Evolutionary conservation across 352 stramenopile species (phyloP).

Genomic region (Pseudoperonospora humuli): DNA sequence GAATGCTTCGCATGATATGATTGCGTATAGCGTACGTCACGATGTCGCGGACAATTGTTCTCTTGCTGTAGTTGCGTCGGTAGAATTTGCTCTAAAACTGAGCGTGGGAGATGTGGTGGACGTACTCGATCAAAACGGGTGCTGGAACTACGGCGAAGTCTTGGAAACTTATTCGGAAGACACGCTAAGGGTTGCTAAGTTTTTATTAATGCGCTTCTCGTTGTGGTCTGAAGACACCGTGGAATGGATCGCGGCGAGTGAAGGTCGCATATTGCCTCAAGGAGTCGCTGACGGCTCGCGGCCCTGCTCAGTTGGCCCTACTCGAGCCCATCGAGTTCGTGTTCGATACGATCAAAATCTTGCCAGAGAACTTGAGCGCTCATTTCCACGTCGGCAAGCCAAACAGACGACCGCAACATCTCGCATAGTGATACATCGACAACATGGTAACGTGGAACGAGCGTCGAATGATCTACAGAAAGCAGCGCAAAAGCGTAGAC

Average conservation of each 20-base stretch:
- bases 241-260: constrained; percentile 64
- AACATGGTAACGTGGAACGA: constrained; percentile 6
- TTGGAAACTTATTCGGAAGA: constrained; percentile 47
- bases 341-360: constrained; percentile 43
- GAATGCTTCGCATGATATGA: constrained; percentile 40
- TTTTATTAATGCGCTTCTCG: constrained; percentile 58
- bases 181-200: constrained; percentile 31
- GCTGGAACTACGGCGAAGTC: constrained; percentile 78
- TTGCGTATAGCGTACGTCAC: constrained; percentile 37
- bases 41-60: constrained; percentile 30
- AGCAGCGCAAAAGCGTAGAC: constrained; percentile 29
- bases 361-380: constrained; percentile 44
- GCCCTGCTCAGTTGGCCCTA: constrained; percentile 34
- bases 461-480: constrained; percentile 19
- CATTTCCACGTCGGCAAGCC: constrained; percentile 35
- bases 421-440: constrained; percentile 11
- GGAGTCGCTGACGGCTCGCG: constrained; percentile 49
- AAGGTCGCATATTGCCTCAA: constrained; percentile 65
- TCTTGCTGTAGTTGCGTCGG: constrained; percentile 42
- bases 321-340: constrained; percentile 28
- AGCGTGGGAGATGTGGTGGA: constrained; percentile 62
- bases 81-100: constrained; percentile 57
- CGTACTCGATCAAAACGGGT: constrained; percentile 66
- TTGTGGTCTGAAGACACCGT: constrained; percentile 44
- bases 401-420: constrained; percentile 20